A percentile compares a stretch with the other conserved stretches of the same genome.
These are phyloP conservation scores for Lichtheimia ramosa DNA, from an alignment of 371 early-diverging fungal genomes.

Conservation along the genomic window DNA sequence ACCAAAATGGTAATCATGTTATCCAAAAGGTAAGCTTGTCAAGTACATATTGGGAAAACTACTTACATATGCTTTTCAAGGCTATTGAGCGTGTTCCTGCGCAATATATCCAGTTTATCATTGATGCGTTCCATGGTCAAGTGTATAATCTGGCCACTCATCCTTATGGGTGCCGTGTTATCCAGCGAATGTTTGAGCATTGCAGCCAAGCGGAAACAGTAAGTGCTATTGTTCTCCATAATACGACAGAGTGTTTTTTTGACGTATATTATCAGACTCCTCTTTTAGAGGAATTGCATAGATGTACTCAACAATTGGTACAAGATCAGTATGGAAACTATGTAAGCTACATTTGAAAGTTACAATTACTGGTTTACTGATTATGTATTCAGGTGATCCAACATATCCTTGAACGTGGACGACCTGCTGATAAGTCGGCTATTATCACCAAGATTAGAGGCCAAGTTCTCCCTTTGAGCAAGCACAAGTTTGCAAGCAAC, in stretches of 20 bases:
- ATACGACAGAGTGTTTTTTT: neutral
- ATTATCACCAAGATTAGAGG: slow-evolving; percentile 92
- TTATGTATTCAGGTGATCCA: slow-evolving; percentile 67
- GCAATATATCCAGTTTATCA: slow-evolving; percentile 93
- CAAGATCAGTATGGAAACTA: slow-evolving; percentile 99
- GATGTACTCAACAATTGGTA: slow-evolving; percentile 90
- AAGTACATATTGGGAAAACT: neutral
- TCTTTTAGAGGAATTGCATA: slow-evolving; percentile 92
- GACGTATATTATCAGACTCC: slow-evolving; percentile 47
- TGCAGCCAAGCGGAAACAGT: slow-evolving; percentile 87
- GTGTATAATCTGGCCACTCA: slow-evolving; percentile 97
- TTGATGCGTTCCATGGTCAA: slow-evolving; percentile 97
- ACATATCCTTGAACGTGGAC: slow-evolving; percentile 97
- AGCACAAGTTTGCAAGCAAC: slow-evolving; percentile 99
- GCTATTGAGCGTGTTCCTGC: slow-evolving; percentile 97
- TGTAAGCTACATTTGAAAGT: slow-evolving; percentile 47
- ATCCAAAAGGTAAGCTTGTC: slow-evolving; percentile 83
- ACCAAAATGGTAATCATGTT: slow-evolving; percentile 99
- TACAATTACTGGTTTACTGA: no score
- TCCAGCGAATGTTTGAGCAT: slow-evolving; percentile 99
- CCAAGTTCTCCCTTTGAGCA: slow-evolving; percentile 85
- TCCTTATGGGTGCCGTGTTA: slow-evolving; percentile 99
- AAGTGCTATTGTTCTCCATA: slow-evolving; percentile 13
- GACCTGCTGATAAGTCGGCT: slow-evolving; percentile 78
- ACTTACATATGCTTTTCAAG: neutral